phyloP scores from a whole-genome alignment of 345 rosid genomes.

The Physaria fendleri region DNA sequence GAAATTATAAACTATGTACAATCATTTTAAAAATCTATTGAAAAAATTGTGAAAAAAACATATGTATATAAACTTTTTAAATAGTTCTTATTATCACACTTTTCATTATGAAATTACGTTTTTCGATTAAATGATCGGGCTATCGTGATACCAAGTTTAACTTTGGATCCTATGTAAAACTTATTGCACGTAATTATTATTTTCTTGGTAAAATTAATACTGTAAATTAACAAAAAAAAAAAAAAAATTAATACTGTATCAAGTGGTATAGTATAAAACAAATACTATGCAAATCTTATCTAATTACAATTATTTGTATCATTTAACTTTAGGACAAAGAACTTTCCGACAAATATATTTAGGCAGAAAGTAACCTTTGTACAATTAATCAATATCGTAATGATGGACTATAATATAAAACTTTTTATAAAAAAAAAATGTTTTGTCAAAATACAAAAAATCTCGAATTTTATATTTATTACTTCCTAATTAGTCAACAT shows the following conservation, averaged over 20 bases:
- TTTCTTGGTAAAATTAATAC: background rate
- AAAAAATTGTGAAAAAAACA: too few relatives aligned
- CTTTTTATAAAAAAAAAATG: background rate
- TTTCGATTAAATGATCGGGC: background rate
- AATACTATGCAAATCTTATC: background rate
- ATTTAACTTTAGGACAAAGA: constrained; percentile 10
- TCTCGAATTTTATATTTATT: background rate
- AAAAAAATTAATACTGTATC: too few relatives aligned
- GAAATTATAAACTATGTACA: too few relatives aligned
- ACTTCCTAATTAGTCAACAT: background rate
- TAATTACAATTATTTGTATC: background rate
- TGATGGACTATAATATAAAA: background rate
- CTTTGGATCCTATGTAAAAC: constrained; percentile 5
- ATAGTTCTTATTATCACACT: too few relatives aligned
- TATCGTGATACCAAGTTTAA: constrained; percentile 5
- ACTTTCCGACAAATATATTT: background rate
- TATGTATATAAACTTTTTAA: too few relatives aligned
- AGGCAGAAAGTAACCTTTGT: constrained; percentile 1
- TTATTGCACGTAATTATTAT: background rate
- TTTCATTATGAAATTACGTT: too few relatives aligned
- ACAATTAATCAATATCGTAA: constrained; percentile 5
- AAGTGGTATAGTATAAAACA: background rate
- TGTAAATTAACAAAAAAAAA: too few relatives aligned
- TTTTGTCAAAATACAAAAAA: background rate
- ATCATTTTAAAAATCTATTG: too few relatives aligned